Evolutionary conservation across 371 early-diverging fungal genomes (phyloP).

Genomic region (Capniomyces stellatus): DNA sequence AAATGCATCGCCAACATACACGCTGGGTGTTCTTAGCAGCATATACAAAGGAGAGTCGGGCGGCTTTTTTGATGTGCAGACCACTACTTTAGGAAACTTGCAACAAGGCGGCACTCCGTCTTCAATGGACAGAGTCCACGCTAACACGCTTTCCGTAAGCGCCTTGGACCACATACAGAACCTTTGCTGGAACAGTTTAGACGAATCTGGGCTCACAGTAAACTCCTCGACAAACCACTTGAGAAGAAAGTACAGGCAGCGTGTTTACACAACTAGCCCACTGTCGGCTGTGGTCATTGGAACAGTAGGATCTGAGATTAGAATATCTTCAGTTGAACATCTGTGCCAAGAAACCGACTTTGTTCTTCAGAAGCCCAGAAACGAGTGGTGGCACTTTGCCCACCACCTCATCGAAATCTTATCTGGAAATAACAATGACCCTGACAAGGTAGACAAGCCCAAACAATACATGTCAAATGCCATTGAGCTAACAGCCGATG

Average conservation of each 20-base stretch:
- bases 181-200: conserved; percentile 19
- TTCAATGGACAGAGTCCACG: conserved; percentile 91
- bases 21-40: conserved; percentile 71
- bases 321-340: conserved; percentile 47
- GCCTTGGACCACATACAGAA: conserved; percentile 24
- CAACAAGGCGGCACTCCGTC: conserved; percentile 94
- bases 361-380: conserved; percentile 48
- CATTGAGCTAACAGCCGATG: conserved; percentile 20
- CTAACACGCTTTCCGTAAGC: conserved; percentile 63
- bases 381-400: conserved; percentile 52
- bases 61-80: conserved; percentile 78
- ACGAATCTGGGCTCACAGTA: not conserved
- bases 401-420: conserved; percentile 24
- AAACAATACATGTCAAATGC: conserved; percentile 18
- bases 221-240: conserved; percentile 4
- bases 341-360: conserved; percentile 51
- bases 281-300: conserved; percentile 68
- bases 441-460: conserved; percentile 15
- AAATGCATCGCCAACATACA: conserved; percentile 62
- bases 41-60: conserved; percentile 87
- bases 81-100: conserved; percentile 85
- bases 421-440: conserved; percentile 10
- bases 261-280: conserved; percentile 37
- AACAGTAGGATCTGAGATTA: conserved; percentile 53
- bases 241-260: conserved; percentile 29